Evolutionary conservation across 345 rosid genomes (phyloP), one percentile per base, ranked within the genome.

Genomic region (Ceriops decandra): DNA sequence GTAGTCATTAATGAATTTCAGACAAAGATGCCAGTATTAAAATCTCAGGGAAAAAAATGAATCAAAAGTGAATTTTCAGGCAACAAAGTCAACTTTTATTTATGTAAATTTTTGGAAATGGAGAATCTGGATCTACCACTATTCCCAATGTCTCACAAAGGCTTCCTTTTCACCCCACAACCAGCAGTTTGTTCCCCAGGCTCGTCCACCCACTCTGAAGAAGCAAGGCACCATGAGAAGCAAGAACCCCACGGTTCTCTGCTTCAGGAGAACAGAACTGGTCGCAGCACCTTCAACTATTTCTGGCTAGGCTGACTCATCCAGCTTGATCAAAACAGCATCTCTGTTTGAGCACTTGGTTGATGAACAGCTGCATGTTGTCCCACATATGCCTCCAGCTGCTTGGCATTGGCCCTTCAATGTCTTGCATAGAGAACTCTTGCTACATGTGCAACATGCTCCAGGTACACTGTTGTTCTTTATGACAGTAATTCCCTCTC

Each of bases 101-200:
- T 4, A 31, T 31, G 33, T 38, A 38, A 38, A 38, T 10, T 8
- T 38, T 9, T 38, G 28, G 36, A 19, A 31, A 17, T 15, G 38
- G 30, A 4, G 33, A 36, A 62, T 60, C 1, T 63, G 20, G 53
- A 65, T 78, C 1, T 81, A 85, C 92, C 84, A 74, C 32, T 36
- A 79, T 95, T 95, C 61, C 96, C 99, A 22, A 95, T 90, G 74
- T 95, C 98, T 0, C 90, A 76, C 51, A 95, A 79, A 66, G 97
- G 87, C 81, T 87, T 95, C 72, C 98, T 83, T 81, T 68, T 82
- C 22, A 77, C 63, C 17, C 80, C 81, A 70, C 69, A 71, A 64
- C 73, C 86, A 33, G 74, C 86, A 24, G 80, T 72, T 22, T 69
- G 75, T 38, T 73, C 89, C 24, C 68, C 72, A 53, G 76, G 74